These are phyloP conservation scores for Goffeauzyma gilvescens DNA, from an alignment of 768 basidiomycete genomes.

Conservation along the genomic window DNA sequence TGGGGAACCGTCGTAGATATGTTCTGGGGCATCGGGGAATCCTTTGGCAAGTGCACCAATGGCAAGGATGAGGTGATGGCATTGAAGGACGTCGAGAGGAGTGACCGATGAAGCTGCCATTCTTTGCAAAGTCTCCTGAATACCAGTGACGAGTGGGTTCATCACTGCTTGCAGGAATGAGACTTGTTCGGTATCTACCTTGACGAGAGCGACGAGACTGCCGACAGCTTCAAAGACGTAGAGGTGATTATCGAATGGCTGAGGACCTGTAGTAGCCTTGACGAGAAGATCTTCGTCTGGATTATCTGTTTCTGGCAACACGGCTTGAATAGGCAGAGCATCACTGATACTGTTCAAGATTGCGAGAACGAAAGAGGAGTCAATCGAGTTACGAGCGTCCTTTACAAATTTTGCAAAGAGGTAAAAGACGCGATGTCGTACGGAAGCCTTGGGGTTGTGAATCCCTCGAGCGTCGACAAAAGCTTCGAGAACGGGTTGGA, in stretches of 20 bases:
- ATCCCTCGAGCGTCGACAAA: conserved; percentile 71
- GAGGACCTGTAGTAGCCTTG: conserved; percentile 57
- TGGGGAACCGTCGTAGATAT: conserved; percentile 40
- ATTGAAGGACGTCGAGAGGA: conserved; percentile 57
- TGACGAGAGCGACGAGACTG: conserved; percentile 58
- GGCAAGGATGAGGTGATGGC: conserved; percentile 87
- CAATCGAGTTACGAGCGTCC: conserved; percentile 59
- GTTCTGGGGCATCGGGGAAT: conserved; percentile 49
- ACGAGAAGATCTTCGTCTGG: conserved; percentile 46
- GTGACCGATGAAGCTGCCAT: conserved; percentile 47
- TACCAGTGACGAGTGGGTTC: conserved; percentile 44
- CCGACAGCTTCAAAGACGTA: conserved; percentile 89
- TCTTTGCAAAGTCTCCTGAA: too few relatives aligned
- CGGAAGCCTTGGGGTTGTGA: conserved; percentile 51
- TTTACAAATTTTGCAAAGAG: conserved; percentile 82
- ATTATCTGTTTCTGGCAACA: conserved; percentile 58
- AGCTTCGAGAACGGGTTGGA: conserved; percentile 66
- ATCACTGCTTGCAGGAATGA: conserved; percentile 49
- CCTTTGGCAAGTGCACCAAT: conserved; percentile 88
- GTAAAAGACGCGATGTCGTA: conserved; percentile 68
- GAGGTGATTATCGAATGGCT: conserved; percentile 67
- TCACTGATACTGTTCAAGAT: conserved; percentile 48
- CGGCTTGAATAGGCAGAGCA: conserved; percentile 52
- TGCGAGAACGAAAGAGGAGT: conserved; percentile 47
- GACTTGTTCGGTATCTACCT: conserved; percentile 46